A percentile compares a stretch with the other conserved stretches of the same genome.
Conservation (phyloP, 495 filamentous ascomycete genomes). For the Poronia punctata region DNA sequence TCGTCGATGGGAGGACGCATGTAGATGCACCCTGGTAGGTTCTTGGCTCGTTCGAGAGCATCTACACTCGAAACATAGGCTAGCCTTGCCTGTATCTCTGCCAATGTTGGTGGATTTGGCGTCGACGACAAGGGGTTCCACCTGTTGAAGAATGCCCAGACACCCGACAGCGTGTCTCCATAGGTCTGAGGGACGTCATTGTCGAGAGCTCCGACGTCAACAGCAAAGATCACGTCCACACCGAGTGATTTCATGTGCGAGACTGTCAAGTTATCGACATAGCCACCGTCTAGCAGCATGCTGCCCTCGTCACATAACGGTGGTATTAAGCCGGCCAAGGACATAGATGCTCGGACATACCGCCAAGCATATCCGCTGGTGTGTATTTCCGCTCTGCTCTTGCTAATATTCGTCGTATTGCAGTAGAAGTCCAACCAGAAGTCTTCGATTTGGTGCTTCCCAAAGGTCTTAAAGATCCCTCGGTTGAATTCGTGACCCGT, state of each 20-base stretch:
- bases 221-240: conserved; percentile 87
- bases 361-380: conserved; percentile 94
- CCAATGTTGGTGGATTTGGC: conserved; percentile 88
- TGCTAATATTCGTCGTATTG: conserved; percentile 96
- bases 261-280: conserved; percentile 95
- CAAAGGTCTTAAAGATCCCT: conserved; percentile 97
- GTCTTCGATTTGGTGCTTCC: conserved; percentile 93
- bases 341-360: conserved; percentile 94
- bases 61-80: conserved; percentile 93
- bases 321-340: conserved; percentile 82
- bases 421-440: conserved; percentile 99
- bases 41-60: conserved; percentile 88
- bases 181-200: conserved; percentile 85
- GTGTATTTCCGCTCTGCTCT: conserved; percentile 81
- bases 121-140: conserved; percentile 90
- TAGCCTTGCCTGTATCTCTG: conserved; percentile 89
- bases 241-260: conserved; percentile 94
- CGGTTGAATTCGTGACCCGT: conserved; percentile 99
- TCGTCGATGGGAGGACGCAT: conserved; percentile 92
- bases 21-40: conserved; percentile 78
- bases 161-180: conserved; percentile 88
- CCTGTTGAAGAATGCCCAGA: conserved; percentile 88
- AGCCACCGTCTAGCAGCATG: conserved; percentile 94
- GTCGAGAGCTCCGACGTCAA: conserved; percentile 88
- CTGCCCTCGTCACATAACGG: conserved; percentile 94